A percentile compares a stretch with the other conserved stretches of the same genome.
Evolutionary conservation across 2,329 filamentous ascomycete species (phyloP).

Genomic region (Diplodia sapinea): DNA sequence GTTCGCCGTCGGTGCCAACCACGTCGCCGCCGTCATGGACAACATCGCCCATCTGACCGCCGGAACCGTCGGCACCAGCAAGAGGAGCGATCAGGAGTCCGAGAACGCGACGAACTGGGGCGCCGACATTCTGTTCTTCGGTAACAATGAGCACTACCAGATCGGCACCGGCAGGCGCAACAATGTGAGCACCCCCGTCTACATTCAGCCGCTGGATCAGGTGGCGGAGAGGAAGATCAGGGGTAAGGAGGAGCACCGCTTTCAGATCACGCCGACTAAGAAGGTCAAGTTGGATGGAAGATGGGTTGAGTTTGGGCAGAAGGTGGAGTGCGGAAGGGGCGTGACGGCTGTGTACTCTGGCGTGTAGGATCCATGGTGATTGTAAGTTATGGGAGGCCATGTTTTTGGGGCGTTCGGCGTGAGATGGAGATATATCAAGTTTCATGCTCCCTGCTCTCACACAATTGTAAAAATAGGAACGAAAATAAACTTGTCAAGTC

Average conservation of each 20-base stretch:
- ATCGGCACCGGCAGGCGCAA: constrained; percentile 88
- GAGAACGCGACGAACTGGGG: constrained; percentile 84
- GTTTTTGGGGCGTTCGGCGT: constrained; percentile 8
- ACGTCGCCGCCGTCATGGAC: constrained; percentile 81
- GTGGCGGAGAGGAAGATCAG: constrained; percentile 66
- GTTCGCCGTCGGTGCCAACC: constrained; percentile 78
- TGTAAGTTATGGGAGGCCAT: not conserved
- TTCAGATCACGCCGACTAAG: constrained; percentile 80
- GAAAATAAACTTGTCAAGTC: not conserved
- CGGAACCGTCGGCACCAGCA: constrained; percentile 51
- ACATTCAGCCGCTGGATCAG: constrained; percentile 77
- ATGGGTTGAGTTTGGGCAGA: constrained; percentile 80
- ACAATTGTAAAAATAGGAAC: not conserved
- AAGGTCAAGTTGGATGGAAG: constrained; percentile 72
- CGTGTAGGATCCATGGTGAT: constrained; percentile 45
- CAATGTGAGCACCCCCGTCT: constrained; percentile 75
- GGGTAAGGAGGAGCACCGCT: constrained; percentile 71
- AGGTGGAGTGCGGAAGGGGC: constrained; percentile 82
- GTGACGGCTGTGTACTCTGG: constrained; percentile 84
- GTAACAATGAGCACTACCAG: constrained; percentile 92
- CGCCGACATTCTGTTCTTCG: constrained; percentile 89
- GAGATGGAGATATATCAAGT: not conserved
- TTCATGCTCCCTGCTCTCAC: not conserved
- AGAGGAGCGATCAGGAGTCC: constrained; percentile 35
- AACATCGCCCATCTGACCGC: constrained; percentile 75